phyloP scores from a whole-genome alignment of 1,284 basidiomycete species.

The Thecaphora thlaspeos region DNA sequence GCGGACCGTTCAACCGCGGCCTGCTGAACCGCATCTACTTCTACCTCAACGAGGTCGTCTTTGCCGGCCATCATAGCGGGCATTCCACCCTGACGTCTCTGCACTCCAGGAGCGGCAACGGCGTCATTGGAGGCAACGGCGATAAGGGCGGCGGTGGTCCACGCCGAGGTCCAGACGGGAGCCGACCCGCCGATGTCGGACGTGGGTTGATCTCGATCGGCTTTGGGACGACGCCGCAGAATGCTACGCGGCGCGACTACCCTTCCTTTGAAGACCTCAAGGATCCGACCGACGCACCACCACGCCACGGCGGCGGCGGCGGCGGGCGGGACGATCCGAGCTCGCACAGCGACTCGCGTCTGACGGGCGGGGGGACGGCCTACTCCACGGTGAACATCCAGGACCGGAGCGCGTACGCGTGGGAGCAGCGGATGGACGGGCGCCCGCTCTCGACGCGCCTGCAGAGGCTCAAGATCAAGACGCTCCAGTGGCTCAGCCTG shows the following conservation, averaged over 20 bases:
- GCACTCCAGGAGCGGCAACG: too few species aligned
- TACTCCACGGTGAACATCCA: conserved; percentile 64
- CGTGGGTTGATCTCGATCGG: conserved; percentile 7
- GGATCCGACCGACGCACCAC: neutral
- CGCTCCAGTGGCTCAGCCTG: conserved; percentile 33
- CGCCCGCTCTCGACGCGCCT: conserved; percentile 14
- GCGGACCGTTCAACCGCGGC: conserved; percentile 67
- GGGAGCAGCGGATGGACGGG: conserved; percentile 33
- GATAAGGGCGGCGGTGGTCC: too few species aligned
- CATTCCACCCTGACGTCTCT: too few species aligned
- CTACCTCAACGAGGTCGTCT: conserved; percentile 72
- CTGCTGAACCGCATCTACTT: conserved; percentile 74
- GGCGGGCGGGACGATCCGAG: conserved; percentile 63
- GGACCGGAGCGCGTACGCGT: conserved; percentile 31
- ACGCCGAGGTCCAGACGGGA: too few species aligned
- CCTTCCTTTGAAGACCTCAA: conserved; percentile 65
- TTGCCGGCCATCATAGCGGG: conserved; percentile 47
- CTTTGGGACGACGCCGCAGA: conserved; percentile 68
- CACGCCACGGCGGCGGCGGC: conserved; percentile 52
- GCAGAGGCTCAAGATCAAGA: conserved; percentile 17
- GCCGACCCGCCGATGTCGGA: too few species aligned
- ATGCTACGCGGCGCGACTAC: conserved; percentile 63
- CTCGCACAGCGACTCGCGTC: conserved; percentile 60
- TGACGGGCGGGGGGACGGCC: conserved; percentile 72
- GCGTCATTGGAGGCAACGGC: too few species aligned